Evolutionary conservation across 2,329 filamentous ascomycete species (phyloP), one percentile per base, ranked within the genome.

Genomic region (Cladorrhinum sp.): DNA sequence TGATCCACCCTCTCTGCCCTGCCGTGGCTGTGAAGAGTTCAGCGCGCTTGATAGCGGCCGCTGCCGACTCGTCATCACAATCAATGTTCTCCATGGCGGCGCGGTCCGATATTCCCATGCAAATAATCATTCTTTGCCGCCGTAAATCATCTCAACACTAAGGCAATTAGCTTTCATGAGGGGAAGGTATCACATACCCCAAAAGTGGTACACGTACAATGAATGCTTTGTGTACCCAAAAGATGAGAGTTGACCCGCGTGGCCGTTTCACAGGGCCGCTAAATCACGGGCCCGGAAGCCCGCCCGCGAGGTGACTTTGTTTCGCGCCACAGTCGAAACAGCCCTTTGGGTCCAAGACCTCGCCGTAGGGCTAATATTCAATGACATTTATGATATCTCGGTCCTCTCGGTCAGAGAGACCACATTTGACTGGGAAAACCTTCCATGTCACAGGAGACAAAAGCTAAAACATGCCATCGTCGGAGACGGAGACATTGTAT

Each of bases 291-390:
- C 52, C 39, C 42, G 18, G 16, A 57, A 18, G 48, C 24, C 39
- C 20, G 21, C 48, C 18, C 42, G n/a, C 2, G 48, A 56, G 60
- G 60, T 55, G 48, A 50, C 18, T 55, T 18, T 50, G 61, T 62
- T 60, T 62, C 61, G 57, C 39, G 30, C 57, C 57, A 30, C 49
- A 9, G 54, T n/a, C 54, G 61, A 59, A 57, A 62, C 61, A 53
- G 55, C 30, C 30, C 26, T 26, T 3, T 20, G 33, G 30, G 36
- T 14, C 36, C 36, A 42, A 42, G 36, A n/a, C 36, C 36, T 4
- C 6, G 36, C 36, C 36, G 4, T 14, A 42, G 36, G 36, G 26
- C 26, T 30, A 30, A 30, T 10, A 30, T 30, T 30, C 26, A 30
- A 10, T 5, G 26, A 30, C 5, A 30, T 30, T 10, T 10, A n/a